Evolutionary conservation across 768 basidiomycete genomes (phyloP), one percentile per base, ranked within the genome.

Genomic region (Erythrobasidium yunnanense): DNA sequence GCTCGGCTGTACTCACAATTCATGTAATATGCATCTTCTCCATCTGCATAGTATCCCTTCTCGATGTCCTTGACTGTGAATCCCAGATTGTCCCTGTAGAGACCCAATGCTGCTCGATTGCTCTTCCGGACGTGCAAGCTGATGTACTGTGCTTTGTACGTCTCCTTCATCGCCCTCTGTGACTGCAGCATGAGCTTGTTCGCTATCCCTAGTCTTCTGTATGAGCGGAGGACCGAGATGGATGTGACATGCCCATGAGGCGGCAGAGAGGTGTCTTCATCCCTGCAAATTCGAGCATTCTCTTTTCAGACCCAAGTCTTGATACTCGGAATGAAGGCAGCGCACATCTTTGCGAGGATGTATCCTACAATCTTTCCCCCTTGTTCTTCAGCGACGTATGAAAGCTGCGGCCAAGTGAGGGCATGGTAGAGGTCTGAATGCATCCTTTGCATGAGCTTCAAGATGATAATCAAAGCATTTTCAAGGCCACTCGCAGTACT

Each of bases 191-290:
- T 97, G 29, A 97, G 79, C 74, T 89, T 89, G 78, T 91, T 92
- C 17, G 92, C 92, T 1, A 97, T 76, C 6, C 93, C 92, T 4
- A 95, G 79, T n/a, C 92, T 82, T 47, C 92, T 81, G 73, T 95
- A 90, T 15, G 88, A 85, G 67, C 92, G 81, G 33, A 96, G 78
- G 1, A 97, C 92, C 0, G 90, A 93, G 73, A 97, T 96, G 3
- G 92, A 95, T 15, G 91, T 97, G 73, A 97, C 88, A 73, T 97
- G 92, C 0, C 92, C 92, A 69, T 91, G 87, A 6, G 78, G 77
- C 0, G 83, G 79, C 23, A 83, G 81, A 23, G 81, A 80, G 1
- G 81, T 80, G 27, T 84, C 82, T 54, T 85, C 79, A 46, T 80
- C 80, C 79, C 79, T 80, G 72, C 23, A n/a, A n/a, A n/a, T n/a